A percentile compares a stretch with the other conserved stretches of the same genome.
Evolutionary conservation across 2,329 filamentous ascomycete genomes (phyloP).

Genomic region (Phaeosphaeriaceae sp.): DNA sequence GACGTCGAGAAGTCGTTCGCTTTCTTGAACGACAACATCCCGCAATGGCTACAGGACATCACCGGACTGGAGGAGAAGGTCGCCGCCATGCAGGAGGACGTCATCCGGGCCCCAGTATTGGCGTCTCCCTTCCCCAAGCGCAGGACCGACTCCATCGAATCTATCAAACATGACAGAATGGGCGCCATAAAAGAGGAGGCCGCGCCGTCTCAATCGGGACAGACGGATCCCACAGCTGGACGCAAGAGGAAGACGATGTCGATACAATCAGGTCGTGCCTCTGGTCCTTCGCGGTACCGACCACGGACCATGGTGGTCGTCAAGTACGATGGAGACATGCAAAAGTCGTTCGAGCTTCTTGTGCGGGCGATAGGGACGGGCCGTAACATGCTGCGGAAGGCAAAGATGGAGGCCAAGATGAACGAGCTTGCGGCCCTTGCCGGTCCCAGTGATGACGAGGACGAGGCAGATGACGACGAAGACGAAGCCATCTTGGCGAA

Average conservation of each 20-base stretch:
- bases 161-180: constrained; percentile 38
- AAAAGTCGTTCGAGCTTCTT: constrained; percentile 80
- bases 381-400: constrained; percentile 84
- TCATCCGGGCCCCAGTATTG: constrained; percentile 36
- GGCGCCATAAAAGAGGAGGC: constrained; percentile 29
- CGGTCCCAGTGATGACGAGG: constrained; percentile 35
- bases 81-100: constrained; percentile 41
- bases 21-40: constrained; percentile 47
- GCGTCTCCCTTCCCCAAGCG: constrained; percentile 37
- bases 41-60: constrained; percentile 47
- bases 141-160: constrained; percentile 46
- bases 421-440: constrained; percentile 53
- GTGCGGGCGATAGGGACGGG: constrained; percentile 82
- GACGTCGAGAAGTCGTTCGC: constrained; percentile 48
- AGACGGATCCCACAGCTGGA: constrained; percentile 23
- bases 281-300: constrained; percentile 65
- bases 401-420: constrained; percentile 81
- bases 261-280: constrained; percentile 47
- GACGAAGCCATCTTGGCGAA: constrained; percentile 39
- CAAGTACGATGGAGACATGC: constrained; percentile 90
- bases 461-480: constrained; percentile 29
- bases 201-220: constrained; percentile 17
- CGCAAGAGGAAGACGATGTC: constrained; percentile 56
- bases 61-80: constrained; percentile 41
- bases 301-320: constrained; percentile 80